Base-by-base conservation (phyloP, 495 filamentous ascomycete species). In the Schizothecium vesticola region DNA sequence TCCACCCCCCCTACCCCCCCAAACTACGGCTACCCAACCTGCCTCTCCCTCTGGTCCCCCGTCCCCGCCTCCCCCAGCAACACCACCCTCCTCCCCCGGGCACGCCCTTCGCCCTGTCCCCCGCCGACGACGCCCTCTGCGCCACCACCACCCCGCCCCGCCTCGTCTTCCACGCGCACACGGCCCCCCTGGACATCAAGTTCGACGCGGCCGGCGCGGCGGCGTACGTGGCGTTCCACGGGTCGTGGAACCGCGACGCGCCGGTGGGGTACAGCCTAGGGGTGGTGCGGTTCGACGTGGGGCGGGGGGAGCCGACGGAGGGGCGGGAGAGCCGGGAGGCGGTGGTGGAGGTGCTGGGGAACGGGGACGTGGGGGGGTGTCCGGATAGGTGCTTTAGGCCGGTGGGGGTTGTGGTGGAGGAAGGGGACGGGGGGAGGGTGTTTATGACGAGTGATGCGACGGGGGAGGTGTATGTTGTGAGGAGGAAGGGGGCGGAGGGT, bases 11-110 rank as follows among this genome's bases (percentile, higher is more conserved):
- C 10, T 13, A 3, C 36, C 21, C 65, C 73, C 6, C 70, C 71
- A 4, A 89, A 90, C 74, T 87, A 86, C 72, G 90, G 90, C n/a
- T 92, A 92, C 72, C 91, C 91, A 7, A 71, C 78, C 21, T 93
- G 90, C 74, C 88, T 86, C 69, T 80, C 90, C 0, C 81, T 88
- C 3, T 92, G 88, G 88, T 76, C 80, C 70, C 82, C 81, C 10
- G 69, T 81, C 28, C 70, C 76, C 23, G 64, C 71, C 2, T 51
- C 65, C 0, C 71, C 69, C 21, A 56, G 64, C 24, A 67, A 82
- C 28, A 63, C 56, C 13, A 70, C 75, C n/a, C 43, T 51, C 43
- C 43, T 51, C 43, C 43, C 43, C 43, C 43, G 12, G 80, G 81
- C 28, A 67, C 75, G 28, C 81, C 81, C 51, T 84, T 84, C 65